Evolutionary conservation across 352 stramenopile genomes (phyloP).

Genomic region (Phytophthora sansomeana): DNA sequence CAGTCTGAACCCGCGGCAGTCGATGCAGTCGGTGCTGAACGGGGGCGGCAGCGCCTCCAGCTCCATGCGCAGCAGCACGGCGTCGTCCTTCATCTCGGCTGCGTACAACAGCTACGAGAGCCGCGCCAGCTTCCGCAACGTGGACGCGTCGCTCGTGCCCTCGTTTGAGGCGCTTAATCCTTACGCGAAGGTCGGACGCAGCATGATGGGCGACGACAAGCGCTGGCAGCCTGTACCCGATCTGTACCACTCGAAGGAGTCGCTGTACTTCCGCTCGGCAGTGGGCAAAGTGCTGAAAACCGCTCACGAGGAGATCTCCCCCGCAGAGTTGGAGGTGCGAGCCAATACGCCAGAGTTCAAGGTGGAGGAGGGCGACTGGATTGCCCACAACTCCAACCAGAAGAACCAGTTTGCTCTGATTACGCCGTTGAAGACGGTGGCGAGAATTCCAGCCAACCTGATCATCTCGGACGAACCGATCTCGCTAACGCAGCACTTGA

Average conservation of each 20-base stretch:
- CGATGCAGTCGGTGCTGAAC: constrained; percentile 46
- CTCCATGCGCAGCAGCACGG: constrained; percentile 30
- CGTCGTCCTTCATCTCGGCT: constrained; percentile 46
- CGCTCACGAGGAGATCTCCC: constrained; percentile 85
- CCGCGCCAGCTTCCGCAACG: constrained; percentile 43
- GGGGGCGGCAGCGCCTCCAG: constrained; percentile 26
- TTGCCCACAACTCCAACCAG: constrained; percentile 80
- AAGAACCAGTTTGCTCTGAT: constrained; percentile 85
- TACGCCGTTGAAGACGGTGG: constrained; percentile 85
- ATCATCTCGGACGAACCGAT: constrained; percentile 69
- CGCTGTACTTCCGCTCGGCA: constrained; percentile 74
- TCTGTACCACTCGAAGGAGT: constrained; percentile 85
- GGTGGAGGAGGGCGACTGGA: constrained; percentile 86
- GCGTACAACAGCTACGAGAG: constrained; percentile 49
- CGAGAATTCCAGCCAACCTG: constrained; percentile 70
- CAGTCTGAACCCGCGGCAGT: constrained; percentile 44
- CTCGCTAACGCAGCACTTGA: constrained; percentile 45
- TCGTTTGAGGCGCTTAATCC: constrained; percentile 82
- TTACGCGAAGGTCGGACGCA: constrained; percentile 63
- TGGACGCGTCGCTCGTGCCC: constrained; percentile 60
- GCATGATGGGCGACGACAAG: constrained; percentile 56
- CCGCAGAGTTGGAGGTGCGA: constrained; percentile 82
- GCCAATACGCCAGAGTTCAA: constrained; percentile 92
- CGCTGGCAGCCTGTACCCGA: constrained; percentile 82
- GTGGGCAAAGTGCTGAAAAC: constrained; percentile 80